These are phyloP conservation scores for Phialophora macrospora DNA, from an alignment of 2,329 filamentous ascomycete species.

Conservation along the genomic window DNA sequence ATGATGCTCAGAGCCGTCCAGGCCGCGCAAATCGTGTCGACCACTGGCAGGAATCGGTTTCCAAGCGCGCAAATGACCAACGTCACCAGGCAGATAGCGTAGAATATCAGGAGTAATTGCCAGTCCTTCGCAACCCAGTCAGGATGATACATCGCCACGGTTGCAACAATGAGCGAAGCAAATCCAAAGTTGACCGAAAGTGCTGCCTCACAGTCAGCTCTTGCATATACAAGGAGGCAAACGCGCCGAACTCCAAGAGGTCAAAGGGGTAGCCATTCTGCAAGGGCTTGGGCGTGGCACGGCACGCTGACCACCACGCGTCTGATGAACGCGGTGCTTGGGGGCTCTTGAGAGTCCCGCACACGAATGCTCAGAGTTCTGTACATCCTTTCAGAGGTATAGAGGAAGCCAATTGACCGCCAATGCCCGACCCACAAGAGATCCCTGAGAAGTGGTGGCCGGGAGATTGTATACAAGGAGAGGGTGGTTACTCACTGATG, in stretches of 20 bases:
- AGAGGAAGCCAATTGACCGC: not conserved
- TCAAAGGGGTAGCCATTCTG: not conserved
- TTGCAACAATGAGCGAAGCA: slow-evolving; percentile 59
- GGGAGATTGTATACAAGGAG: not conserved
- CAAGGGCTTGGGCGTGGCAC: not conserved
- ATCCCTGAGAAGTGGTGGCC: no score
- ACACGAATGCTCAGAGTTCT: not conserved
- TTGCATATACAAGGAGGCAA: not conserved
- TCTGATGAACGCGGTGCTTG: not conserved
- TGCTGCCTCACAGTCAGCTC: slow-evolving; percentile 47
- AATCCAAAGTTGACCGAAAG: slow-evolving; percentile 62
- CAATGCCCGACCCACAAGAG: not conserved
- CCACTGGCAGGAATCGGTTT: slow-evolving; percentile 68
- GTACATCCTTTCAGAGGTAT: not conserved
- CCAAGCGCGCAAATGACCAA: slow-evolving; percentile 69
- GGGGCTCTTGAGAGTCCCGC: not conserved
- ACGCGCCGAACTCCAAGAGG: not conserved
- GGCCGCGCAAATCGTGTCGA: slow-evolving; percentile 63
- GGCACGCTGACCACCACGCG: not conserved
- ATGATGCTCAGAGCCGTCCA: slow-evolving; percentile 63
- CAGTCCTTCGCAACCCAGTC: slow-evolving; percentile 61
- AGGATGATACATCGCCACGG: slow-evolving; percentile 60
- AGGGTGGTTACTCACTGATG: slow-evolving; percentile 18
- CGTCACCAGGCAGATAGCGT: slow-evolving; percentile 68
- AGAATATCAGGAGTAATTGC: slow-evolving; percentile 74